phyloP scores from a whole-genome alignment of 2,329 filamentous ascomycete species.

The Neofusicoccum ribis region DNA sequence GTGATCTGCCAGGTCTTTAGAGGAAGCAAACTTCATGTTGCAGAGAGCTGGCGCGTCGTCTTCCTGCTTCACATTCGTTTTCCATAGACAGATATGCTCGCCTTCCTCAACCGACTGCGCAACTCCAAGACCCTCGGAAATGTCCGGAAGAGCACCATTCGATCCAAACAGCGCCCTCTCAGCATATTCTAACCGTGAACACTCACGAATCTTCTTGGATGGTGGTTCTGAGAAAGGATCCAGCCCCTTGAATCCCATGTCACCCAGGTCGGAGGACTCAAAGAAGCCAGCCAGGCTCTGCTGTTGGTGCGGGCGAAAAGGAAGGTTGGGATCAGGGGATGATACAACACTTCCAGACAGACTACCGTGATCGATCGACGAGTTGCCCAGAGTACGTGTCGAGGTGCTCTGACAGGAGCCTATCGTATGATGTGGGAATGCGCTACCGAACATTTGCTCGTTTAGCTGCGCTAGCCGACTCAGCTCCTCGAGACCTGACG shows the following conservation, averaged over 20 bases:
- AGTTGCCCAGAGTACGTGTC: background rate
- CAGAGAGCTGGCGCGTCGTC: conserved; percentile 1
- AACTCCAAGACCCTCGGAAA: background rate
- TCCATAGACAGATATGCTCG: conserved; percentile 13
- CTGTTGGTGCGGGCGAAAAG: conserved; percentile 1
- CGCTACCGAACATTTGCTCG: background rate
- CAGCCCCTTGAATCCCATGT: background rate
- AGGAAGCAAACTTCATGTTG: conserved; percentile 12
- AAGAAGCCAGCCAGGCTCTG: background rate
- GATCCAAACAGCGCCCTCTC: background rate
- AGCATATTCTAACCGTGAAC: background rate
- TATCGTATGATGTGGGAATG: background rate
- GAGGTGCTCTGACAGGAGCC: conserved; percentile 2
- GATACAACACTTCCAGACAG: conserved; percentile 2
- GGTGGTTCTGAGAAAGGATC: background rate
- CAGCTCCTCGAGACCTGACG: conserved; percentile 12
- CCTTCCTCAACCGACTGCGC: background rate
- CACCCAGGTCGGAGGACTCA: background rate
- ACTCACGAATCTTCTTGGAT: background rate
- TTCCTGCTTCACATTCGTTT: background rate
- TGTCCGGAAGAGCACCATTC: background rate
- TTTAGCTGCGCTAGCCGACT: conserved; percentile 8
- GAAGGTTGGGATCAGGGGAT: conserved; percentile 6
- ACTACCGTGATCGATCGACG: conserved; percentile 1
- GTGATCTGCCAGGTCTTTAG: conserved; percentile 19